phyloP scores from a whole-genome alignment of 345 rosid species.

The Populus deltoides region DNA sequence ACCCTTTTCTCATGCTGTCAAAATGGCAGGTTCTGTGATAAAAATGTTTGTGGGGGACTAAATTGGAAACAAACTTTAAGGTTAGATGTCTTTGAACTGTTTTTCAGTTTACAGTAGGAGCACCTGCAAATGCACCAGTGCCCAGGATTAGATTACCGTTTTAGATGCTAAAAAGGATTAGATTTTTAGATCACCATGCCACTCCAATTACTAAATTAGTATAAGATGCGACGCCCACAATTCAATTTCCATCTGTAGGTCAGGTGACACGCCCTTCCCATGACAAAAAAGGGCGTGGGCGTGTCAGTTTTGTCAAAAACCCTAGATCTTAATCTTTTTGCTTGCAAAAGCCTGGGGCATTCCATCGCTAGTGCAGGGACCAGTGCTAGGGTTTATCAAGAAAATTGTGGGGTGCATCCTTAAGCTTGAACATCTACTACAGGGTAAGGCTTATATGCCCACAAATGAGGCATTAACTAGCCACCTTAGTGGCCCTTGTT shows the following conservation, averaged over 20 bases:
- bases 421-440: background rate
- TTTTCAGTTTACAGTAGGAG: background rate
- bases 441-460: background rate
- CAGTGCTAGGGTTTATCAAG: background rate
- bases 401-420: background rate
- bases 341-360: background rate
- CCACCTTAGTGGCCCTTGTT: background rate
- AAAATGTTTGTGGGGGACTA: background rate
- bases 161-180: background rate
- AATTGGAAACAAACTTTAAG: background rate
- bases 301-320: background rate
- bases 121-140: slow-evolving; percentile 6
- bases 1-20: background rate
- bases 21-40: background rate
- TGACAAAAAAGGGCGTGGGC: background rate
- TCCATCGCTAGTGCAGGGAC: background rate
- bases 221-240: background rate
- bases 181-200: background rate
- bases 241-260: background rate
- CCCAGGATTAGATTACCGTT: background rate
- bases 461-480: background rate
- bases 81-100: background rate
- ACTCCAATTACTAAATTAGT: background rate
- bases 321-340: background rate
- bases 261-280: background rate